Evolutionary conservation across 176 grass and related monocot species (phyloP), one percentile per base, ranked within the genome.

Genomic region (Lolium rigidum): DNA sequence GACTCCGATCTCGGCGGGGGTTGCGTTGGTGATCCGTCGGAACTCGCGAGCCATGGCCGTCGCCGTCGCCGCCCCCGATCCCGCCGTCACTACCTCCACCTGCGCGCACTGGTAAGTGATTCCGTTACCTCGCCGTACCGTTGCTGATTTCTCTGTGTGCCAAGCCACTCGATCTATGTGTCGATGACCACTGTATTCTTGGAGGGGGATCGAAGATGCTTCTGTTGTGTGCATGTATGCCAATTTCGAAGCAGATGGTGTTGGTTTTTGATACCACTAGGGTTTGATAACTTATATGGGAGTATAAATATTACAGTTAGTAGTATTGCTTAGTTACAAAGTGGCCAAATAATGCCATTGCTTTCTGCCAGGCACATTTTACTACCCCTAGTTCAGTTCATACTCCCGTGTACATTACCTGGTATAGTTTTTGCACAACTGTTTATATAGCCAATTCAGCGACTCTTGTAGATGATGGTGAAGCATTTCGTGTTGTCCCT

Each of bases 81-180:
- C 41, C 59, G 80, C 17, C 59, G 1, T 76, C 43, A 2, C 70
- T n/a, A 70, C 74, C 80, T 85, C 87, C 67, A 90, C 93, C 85
- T 95, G 93, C 80, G 55, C 82, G 74, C 85, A 92, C 93, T 95
- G 93, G 89, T 89, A 83, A 87, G 70, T 63, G 5, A 7, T 76
- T 46, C 74, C 28, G 72, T 20, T 4, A 31, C 16, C 49, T 76
- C 4, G 16, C 49, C 48, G 49, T 6, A 9, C 49, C 50, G 25
- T 31, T 28, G 9, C n/a, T 31, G 13, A 35, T 20, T 76, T 38
- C 9, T 5, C 7, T 10, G 15, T 10, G 46, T 47, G 46, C 46
- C 2, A 47, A 47, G 6, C 26, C 31, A 66, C 63, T 66, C n/a
- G n/a, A n/a, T n/a, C 14, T 37, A 37, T 8, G 26, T 16, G 63